These are phyloP conservation scores for Fusarium armeniacum DNA, from an alignment of 2,329 filamentous ascomycete species.

Conservation along the genomic window DNA sequence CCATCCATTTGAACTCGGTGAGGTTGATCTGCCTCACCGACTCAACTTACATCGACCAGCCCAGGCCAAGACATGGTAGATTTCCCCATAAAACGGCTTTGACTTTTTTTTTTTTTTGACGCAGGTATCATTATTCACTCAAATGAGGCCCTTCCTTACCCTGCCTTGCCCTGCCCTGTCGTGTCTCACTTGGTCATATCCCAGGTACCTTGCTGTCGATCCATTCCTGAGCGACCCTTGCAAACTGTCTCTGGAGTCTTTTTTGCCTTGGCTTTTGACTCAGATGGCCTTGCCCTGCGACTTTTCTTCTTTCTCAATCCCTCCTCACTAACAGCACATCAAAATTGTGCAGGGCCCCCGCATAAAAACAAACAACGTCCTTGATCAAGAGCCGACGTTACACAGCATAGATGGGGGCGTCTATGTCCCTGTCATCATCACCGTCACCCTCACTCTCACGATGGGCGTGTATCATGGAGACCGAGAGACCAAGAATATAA, in stretches of 20 bases:
- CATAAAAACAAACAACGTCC: constrained; percentile 32
- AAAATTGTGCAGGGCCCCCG: constrained; percentile 24
- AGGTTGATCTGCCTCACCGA: constrained; percentile 40
- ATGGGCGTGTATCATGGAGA: constrained; percentile 24
- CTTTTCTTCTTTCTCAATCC: not conserved
- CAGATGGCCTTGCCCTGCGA: constrained; percentile 26
- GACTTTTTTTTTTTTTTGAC: constrained; percentile 11
- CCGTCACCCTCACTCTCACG: not conserved
- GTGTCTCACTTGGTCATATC: constrained; percentile 27
- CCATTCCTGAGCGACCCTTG: constrained; percentile 36
- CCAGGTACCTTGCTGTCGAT: constrained; percentile 45
- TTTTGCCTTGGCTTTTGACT: constrained; percentile 33
- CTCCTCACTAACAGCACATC: constrained; percentile 12
- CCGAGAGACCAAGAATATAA: not conserved
- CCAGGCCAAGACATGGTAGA: constrained; percentile 26
- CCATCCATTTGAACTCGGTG: constrained; percentile 35
- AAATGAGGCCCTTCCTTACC: constrained; percentile 34
- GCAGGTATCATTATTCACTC: constrained; percentile 11
- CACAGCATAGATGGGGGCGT: constrained; percentile 39
- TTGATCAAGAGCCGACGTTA: constrained; percentile 34
- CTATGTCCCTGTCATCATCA: constrained; percentile 21
- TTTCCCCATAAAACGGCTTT: constrained; percentile 31
- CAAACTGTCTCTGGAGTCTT: constrained; percentile 7
- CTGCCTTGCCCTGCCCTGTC: constrained; percentile 24
- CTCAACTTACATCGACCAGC: constrained; percentile 23